Evolutionary conservation across 768 basidiomycete genomes (phyloP).

Genomic region (Jaapia argillacea): DNA sequence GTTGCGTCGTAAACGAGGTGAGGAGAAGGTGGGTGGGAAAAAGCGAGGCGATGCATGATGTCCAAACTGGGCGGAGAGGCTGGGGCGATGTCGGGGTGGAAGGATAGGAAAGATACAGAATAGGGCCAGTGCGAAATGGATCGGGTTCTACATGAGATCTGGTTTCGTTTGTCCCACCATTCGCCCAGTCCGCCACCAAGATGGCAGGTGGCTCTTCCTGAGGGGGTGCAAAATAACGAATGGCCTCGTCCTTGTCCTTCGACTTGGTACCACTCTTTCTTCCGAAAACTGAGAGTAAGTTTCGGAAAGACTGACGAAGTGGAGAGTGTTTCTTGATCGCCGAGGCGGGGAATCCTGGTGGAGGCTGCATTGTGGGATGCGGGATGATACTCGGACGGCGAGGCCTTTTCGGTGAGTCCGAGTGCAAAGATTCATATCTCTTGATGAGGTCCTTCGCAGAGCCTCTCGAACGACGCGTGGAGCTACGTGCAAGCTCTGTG

Average conservation of each 20-base stretch:
- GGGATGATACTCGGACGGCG: constrained; percentile 2
- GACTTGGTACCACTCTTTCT: constrained; percentile 23
- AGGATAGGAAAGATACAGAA: constrained; percentile 38
- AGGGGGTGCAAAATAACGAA: background rate
- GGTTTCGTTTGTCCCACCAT: too few species aligned
- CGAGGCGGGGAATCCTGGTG: constrained; percentile 6
- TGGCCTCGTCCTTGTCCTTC: constrained; percentile 13
- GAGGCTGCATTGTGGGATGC: constrained; percentile 3
- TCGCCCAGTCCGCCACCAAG: too few species aligned
- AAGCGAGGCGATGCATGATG: constrained; percentile 30
- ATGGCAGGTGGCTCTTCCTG: constrained; percentile 6
- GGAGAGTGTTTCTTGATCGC: constrained; percentile 37
- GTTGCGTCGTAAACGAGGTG: constrained; percentile 32
- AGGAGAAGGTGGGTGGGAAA: constrained; percentile 34
- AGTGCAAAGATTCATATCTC: constrained; percentile 37
- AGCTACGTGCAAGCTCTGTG: background rate
- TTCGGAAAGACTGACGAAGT: constrained; percentile 54
- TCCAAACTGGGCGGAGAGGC: constrained; percentile 34
- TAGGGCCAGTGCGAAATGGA: constrained; percentile 22
- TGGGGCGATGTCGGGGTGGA: constrained; percentile 11
- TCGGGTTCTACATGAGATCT: constrained; percentile 10
- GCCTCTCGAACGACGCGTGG: constrained; percentile 8
- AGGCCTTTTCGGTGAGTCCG: constrained; percentile 4
- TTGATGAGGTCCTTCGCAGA: constrained; percentile 43
- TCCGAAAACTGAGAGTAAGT: constrained; percentile 52